Evolutionary conservation across 176 grass and related monocot species (phyloP), one percentile per base, ranked within the genome.

Genomic region (Musa itinerans): DNA sequence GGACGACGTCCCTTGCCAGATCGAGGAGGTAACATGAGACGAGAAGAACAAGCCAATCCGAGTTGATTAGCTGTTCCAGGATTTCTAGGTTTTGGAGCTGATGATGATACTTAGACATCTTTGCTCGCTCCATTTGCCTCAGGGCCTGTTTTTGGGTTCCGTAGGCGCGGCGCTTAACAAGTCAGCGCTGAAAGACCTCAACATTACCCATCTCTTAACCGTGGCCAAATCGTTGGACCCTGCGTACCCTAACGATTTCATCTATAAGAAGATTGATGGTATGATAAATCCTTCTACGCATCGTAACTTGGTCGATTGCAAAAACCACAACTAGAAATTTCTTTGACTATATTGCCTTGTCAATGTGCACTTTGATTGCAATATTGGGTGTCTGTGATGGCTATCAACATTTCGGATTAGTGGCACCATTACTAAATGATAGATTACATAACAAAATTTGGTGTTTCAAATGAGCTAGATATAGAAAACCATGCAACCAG

Each of bases 251-350:
- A 10, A 80, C 29, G 88, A 98, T 70, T 91, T 98, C 68, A 84
- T 72, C 3, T 98, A 93, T 83, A 98, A 89, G 82, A 93, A 93
- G 80, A 91, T 98, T 2, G 86, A 93, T 8, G 90, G 90, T 98
- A 85, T 50, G 34, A 52, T 15, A 4, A n/a, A 73, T 22, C 17
- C 29, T 68, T 29, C 16, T 50, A 19, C 29, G 24, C 29, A 29
- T 29, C 29, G 29, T 29, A 3, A 22, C 5, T 67, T 23, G 58
- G n/a, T 73, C 53, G 3, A 63, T 2, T 21, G 43, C 34, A 11
- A 52, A 56, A 3, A 29, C 29, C 29, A 4, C 64, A 54, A 24
- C 9, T 73, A 54, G n/a, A 65, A 57, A 65, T 68, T 77, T 52
- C 16, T n/a, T 54, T 26, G 52, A 75, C 67, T 29, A 29, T 71